Percentiles rank a stretch among this genome's conserved stretches.
Conservation (phyloP, 106 monocot genomes). For the Posidonia australis region DNA sequence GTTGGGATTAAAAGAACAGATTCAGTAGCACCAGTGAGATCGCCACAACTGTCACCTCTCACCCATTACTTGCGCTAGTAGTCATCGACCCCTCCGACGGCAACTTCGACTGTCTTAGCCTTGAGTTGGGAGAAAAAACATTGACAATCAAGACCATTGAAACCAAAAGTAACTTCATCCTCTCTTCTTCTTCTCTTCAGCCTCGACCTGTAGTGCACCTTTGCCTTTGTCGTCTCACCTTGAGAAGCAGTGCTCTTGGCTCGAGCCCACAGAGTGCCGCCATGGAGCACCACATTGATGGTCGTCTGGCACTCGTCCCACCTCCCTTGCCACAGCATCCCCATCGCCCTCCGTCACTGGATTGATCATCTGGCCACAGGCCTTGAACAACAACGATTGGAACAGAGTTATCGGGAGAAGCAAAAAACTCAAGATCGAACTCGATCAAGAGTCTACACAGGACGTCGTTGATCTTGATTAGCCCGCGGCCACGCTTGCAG, state of each 20-base stretch:
- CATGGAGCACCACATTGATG: constrained; percentile 65
- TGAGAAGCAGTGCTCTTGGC: neutral
- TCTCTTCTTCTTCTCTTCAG: no score
- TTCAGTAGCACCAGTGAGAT: constrained; percentile 32
- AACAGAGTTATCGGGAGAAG: constrained; percentile 55
- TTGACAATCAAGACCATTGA: constrained; percentile 28
- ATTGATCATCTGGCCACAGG: constrained; percentile 67
- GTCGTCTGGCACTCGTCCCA: constrained; percentile 79
- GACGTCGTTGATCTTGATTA: no score
- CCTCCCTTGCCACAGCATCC: constrained; percentile 54
- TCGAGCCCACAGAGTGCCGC: constrained; percentile 37
- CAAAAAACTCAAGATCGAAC: neutral
- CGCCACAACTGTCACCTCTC: neutral
- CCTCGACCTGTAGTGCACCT: neutral
- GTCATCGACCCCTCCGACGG: constrained; percentile 66
- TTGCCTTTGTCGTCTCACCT: constrained; percentile 8
- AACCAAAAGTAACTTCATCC: neutral
- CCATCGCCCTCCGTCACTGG: constrained; percentile 89
- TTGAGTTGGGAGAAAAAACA: constrained; percentile 37
- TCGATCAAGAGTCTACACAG: no score
- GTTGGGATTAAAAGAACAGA: constrained; percentile 25
- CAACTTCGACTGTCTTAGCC: constrained; percentile 27
- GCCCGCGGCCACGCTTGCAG: no score
- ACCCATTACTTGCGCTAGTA: constrained; percentile 29
- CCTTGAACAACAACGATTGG: constrained; percentile 75